These are phyloP conservation scores for Amaranthus hypochondriacus DNA, from an alignment of 148 eudicot genomes.

Conservation along the genomic window DNA sequence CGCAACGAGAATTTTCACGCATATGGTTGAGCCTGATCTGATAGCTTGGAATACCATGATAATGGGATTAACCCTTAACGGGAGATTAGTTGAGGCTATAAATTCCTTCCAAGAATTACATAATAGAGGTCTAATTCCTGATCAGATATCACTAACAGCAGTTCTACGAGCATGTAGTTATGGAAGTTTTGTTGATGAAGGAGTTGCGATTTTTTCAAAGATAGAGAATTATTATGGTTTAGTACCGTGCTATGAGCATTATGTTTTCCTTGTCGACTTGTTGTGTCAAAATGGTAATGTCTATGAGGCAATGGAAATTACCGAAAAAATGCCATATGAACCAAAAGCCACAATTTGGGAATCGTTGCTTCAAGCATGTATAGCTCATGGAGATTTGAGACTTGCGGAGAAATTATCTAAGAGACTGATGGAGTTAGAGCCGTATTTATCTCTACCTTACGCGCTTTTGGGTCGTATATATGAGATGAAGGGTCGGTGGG, in stretches of 20 bases:
- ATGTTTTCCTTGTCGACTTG: constrained; percentile 40
- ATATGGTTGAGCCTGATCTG: constrained; percentile 45
- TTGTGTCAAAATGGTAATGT: constrained; percentile 55
- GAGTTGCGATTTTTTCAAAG: constrained; percentile 36
- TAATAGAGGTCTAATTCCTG: constrained; percentile 44
- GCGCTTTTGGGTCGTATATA: constrained; percentile 50
- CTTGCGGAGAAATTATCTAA: constrained; percentile 49
- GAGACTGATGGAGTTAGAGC: constrained; percentile 53
- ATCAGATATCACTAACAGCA: constrained; percentile 51
- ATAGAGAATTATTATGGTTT: constrained; percentile 55
- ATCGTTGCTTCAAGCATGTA: constrained; percentile 43
- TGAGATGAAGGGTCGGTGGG: constrained; percentile 72
- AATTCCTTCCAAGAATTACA: constrained; percentile 45
- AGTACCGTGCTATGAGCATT: constrained; percentile 49
- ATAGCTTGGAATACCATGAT: constrained; percentile 76
- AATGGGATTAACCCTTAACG: constrained; percentile 54
- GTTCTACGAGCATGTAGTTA: constrained; percentile 60
- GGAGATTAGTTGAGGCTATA: constrained; percentile 49
- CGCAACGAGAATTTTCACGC: constrained; percentile 39
- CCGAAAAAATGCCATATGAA: constrained; percentile 39
- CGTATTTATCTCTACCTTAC: constrained; percentile 50
- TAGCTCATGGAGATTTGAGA: constrained; percentile 37
- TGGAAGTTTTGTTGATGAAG: constrained; percentile 56
- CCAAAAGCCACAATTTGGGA: constrained; percentile 42
- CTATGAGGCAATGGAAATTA: constrained; percentile 44